Evolutionary conservation across 108 stramenopile genomes (phyloP), one percentile per base, ranked within the genome.

Genomic region (Fragilariopsis cylindrus): DNA sequence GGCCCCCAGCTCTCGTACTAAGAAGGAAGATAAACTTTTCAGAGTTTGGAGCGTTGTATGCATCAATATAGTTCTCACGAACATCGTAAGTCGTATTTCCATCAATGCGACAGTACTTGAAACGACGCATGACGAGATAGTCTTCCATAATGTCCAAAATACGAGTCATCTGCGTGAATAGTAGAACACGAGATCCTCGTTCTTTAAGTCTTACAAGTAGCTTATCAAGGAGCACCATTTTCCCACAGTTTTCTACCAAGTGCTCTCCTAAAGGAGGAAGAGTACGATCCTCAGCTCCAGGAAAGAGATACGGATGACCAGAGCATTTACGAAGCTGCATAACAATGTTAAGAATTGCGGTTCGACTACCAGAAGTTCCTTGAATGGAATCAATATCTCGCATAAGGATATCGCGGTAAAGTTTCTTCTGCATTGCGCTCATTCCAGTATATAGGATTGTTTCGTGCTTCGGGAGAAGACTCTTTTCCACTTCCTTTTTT

Each of bases 251-350:
- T 45, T 93, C 90, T 7, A 94, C 92, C 65, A 95, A 78, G 71
- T 94, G 92, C 42, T 97, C 96, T n/a, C 97, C 94, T 3, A 95
- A 76, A 1, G 94, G 91, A 69, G 90, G 87, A 47, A 95, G 79
- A 5, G 87, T 86, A 50, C 95, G 85, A 71, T 97, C 97, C 75
- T 99, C 98, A n/a, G 96, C 92, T 42, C 96, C 96, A 40, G 93
- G 91, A 75, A 99, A 99, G 6, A 99, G 88, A 83, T 99, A 99
- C 2, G 99, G 99, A 84, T 99, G 99, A 3, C 87, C 87, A 5
- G 96, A 97, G 86, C 96, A 97, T 82, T 99, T 99, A 50, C 99
- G 87, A 58, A 99, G 88, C 85, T 99, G 99, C 98, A 99, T 99
- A 60, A 99, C 94, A 80, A 99, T 93, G 73, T 97, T 94, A 50